A percentile compares a stretch with the other conserved stretches of the same genome.
These are phyloP conservation scores for Tetrapisispora namnaoensis DNA, from an alignment of 805 yeast species.

Conservation along the genomic window DNA sequence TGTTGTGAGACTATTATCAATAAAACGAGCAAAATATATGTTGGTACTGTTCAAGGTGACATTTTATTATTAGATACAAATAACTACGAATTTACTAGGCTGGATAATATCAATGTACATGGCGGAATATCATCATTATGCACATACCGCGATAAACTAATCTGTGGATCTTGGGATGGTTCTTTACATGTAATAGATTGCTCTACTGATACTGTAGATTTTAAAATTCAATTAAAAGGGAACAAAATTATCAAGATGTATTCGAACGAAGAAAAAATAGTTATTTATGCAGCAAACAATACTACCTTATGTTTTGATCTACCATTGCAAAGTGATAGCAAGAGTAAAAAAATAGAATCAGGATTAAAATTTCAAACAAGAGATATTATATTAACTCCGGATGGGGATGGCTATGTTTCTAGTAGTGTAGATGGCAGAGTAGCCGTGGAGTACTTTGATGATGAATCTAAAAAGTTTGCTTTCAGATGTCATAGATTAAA, in stretches of 20 bases:
- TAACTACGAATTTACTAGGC: slow-evolving; percentile 25
- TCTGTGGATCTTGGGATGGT: slow-evolving; percentile 59
- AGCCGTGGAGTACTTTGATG: slow-evolving; percentile 58
- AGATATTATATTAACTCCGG: slow-evolving; percentile 45
- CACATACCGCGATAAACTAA: slow-evolving; percentile 24
- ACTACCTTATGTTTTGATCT: slow-evolving; percentile 28
- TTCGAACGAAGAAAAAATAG: slow-evolving; percentile 34
- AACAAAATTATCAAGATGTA: slow-evolving; percentile 48
- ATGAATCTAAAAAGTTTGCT: slow-evolving; percentile 48
- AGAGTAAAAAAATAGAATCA: slow-evolving; percentile 33
- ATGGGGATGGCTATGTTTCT: slow-evolving; percentile 47
- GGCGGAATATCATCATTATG: slow-evolving; percentile 31
- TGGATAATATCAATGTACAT: slow-evolving; percentile 28
- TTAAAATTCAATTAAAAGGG: slow-evolving; percentile 5
- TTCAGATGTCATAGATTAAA: slow-evolving; percentile 68
- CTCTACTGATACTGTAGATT: slow-evolving; percentile 14
- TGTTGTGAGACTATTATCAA: slow-evolving; percentile 6
- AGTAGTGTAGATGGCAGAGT: slow-evolving; percentile 78
- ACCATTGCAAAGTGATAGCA: slow-evolving; percentile 7
- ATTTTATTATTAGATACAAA: slow-evolving; percentile 44
- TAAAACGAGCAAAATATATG: slow-evolving; percentile 24
- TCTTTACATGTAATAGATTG: slow-evolving; percentile 40
- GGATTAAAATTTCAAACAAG: slow-evolving; percentile 61
- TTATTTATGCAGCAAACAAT: slow-evolving; percentile 47
- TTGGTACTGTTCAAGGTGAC: slow-evolving; percentile 48